Percentiles rank a stretch among this genome's conserved stretches.
phyloP scores from a whole-genome alignment of 1,284 basidiomycete species.

The Agaricales sp. region DNA sequence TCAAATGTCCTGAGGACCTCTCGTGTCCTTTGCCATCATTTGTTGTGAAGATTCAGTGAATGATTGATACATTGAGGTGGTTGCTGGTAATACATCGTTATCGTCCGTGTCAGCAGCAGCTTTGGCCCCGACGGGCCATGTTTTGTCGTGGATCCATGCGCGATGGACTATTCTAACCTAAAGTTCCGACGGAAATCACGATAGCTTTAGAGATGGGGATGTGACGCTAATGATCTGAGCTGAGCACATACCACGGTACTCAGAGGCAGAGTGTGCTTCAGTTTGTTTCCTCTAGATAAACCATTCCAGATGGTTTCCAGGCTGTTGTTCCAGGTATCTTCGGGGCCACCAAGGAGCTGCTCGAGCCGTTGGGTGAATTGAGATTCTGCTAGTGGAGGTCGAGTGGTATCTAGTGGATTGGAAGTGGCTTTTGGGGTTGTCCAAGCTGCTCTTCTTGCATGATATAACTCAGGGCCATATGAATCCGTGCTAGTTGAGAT shows the following conservation, averaged over 20 bases:
- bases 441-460: constrained; percentile 54
- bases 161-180: constrained; percentile 64
- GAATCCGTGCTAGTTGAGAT: no score
- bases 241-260: constrained; percentile 41
- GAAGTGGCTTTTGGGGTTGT: constrained; percentile 17
- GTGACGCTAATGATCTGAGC: background rate
- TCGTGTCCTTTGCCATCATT: background rate
- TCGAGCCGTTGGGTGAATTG: constrained; percentile 46
- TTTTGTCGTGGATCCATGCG: constrained; percentile 64
- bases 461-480: constrained; percentile 54
- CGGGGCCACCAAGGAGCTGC: constrained; percentile 33
- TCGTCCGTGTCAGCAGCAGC: constrained; percentile 54
- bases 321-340: constrained; percentile 45
- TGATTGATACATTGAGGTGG: constrained; percentile 5
- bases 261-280: constrained; percentile 52
- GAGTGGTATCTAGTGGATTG: constrained; percentile 9
- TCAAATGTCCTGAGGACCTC: no score
- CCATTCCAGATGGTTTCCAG: constrained; percentile 54
- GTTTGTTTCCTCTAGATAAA: constrained; percentile 41
- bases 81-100: constrained; percentile 10
- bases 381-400: constrained; percentile 24
- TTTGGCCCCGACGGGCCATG: constrained; percentile 54
- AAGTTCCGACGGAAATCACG: background rate
- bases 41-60: constrained; percentile 9
- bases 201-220: background rate